Conservation (phyloP, 257 asterid species). For the Solanum chaucha region DNA sequence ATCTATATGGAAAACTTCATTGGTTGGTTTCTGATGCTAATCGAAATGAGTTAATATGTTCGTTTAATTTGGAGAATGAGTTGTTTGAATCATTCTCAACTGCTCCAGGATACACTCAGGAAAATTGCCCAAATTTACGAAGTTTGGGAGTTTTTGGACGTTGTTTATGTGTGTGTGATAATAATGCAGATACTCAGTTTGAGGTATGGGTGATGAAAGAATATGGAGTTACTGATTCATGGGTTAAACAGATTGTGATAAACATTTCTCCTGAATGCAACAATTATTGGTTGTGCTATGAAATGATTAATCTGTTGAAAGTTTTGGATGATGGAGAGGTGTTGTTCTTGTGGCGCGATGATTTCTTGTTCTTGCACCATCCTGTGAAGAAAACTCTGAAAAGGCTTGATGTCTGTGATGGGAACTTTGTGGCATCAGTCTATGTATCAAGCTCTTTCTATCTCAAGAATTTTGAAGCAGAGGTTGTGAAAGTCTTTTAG, state of each 20-base stretch:
- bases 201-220: conserved; percentile 52
- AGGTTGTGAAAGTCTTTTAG: neutral
- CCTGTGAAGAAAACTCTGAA: neutral
- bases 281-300: conserved; percentile 18
- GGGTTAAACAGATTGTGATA: conserved; percentile 31
- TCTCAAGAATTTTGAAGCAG: neutral
- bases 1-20: no score
- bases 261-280: conserved; percentile 7
- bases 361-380: conserved; percentile 2
- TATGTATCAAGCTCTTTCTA: neutral
- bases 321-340: conserved; percentile 28
- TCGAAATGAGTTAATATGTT: conserved; percentile 25
- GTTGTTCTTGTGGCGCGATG: conserved; percentile 31
- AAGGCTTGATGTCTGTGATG: neutral
- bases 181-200: conserved; percentile 10
- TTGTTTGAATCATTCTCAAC: conserved; percentile 12
- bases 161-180: conserved; percentile 29
- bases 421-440: neutral
- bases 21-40: no score
- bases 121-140: conserved; percentile 2
- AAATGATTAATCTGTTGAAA: conserved; percentile 18
- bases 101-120: conserved; percentile 12
- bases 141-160: conserved; percentile 24
- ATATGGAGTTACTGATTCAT: conserved; percentile 24
- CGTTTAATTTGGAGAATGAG: conserved; percentile 43